phyloP scores from a whole-genome alignment of 805 yeast species.

The Hanseniaspora thailandica region DNA sequence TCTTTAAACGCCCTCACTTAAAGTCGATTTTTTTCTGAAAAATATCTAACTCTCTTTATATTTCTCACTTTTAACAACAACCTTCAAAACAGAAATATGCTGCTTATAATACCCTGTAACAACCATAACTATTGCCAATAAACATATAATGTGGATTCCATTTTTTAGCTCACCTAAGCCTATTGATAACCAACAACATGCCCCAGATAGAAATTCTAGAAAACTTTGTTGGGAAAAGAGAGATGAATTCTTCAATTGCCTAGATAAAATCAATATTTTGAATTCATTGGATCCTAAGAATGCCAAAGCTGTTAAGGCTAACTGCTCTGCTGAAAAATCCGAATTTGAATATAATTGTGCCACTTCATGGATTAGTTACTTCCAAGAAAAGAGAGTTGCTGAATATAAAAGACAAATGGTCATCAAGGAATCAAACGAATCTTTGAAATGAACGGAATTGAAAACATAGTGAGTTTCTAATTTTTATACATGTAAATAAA shows the following conservation, averaged over 20 bases:
- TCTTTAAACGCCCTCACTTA: too few relatives aligned
- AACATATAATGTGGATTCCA: conserved; percentile 11
- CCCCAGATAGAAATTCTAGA: conserved; percentile 58
- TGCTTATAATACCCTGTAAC: background rate
- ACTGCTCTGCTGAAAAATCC: conserved; percentile 48
- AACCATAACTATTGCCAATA: background rate
- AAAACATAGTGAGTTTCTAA: too few relatives aligned
- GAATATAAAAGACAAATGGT: conserved; percentile 60
- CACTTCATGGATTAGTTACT: conserved; percentile 77
- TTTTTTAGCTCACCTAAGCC: conserved; percentile 9
- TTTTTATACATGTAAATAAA: background rate
- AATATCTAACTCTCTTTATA: too few relatives aligned
- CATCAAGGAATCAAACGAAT: conserved; percentile 53
- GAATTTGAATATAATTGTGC: conserved; percentile 67
- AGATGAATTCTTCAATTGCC: conserved; percentile 64
- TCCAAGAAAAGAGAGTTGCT: conserved; percentile 77
- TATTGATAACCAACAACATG: conserved; percentile 19
- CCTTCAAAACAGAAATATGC: too few relatives aligned
- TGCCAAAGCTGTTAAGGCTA: conserved; percentile 36
- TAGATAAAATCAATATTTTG: conserved; percentile 53
- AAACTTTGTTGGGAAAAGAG: conserved; percentile 83
- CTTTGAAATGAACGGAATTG: conserved; percentile 3
- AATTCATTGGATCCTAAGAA: conserved; percentile 54
- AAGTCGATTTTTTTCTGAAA: too few relatives aligned
- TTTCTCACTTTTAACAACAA: too few relatives aligned